Conservation (phyloP, 116 monocot species). For the Dioscorea cayenensis region DNA sequence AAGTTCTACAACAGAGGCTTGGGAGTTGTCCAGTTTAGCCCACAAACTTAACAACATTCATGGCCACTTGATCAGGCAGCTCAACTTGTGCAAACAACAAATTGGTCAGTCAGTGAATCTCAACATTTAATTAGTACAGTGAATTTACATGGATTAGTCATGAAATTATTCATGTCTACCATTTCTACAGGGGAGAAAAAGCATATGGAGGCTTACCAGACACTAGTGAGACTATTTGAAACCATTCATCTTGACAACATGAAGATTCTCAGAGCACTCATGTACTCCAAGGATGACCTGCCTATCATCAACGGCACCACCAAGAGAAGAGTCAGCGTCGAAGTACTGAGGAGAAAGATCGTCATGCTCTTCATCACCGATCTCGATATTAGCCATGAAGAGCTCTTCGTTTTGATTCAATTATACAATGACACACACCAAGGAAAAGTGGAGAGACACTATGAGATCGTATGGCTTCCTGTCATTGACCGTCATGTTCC, state of each 20-base stretch:
- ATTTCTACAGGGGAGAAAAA: conserved; percentile 46
- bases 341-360: conserved; percentile 64
- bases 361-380: conserved; percentile 68
- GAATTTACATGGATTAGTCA: too few species aligned
- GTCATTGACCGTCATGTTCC: conserved; percentile 41
- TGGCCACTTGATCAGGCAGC: conserved; percentile 53
- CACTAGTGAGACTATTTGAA: conserved; percentile 53
- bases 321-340: conserved; percentile 46
- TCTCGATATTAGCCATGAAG: conserved; percentile 57
- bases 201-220: conserved; percentile 49
- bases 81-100: conserved; percentile 29
- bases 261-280: conserved; percentile 63
- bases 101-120: conserved; percentile 30
- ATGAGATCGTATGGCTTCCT: conserved; percentile 78
- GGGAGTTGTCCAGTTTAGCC: conserved; percentile 81
- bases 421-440: conserved; percentile 59
- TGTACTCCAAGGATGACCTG: conserved; percentile 56
- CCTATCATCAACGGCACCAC: conserved; percentile 50
- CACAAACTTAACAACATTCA: conserved; percentile 66
- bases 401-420: conserved; percentile 68
- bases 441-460: conserved; percentile 49
- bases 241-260: conserved; percentile 67
- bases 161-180: too few species aligned
- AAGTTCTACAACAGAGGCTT: conserved; percentile 51
- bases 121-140: too few species aligned